Base-by-base conservation (phyloP, 306 rosid species). In the Acmispon strigosus region DNA sequence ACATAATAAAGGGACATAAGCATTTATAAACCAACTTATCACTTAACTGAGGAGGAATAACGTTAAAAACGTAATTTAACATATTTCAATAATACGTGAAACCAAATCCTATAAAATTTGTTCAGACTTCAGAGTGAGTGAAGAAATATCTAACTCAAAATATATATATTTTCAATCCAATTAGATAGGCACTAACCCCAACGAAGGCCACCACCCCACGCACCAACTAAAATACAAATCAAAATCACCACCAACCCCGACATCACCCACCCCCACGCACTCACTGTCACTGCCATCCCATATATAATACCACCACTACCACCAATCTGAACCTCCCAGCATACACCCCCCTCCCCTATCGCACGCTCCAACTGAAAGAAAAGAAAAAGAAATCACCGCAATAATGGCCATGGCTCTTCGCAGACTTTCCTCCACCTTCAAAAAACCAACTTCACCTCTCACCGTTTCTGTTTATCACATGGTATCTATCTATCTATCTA, bases 321-420 rank as follows among this genome's bases (percentile, higher is more conserved):
- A 42, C 43, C 43, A 9, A 39, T 39, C 11, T 42, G 2, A 44
- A 6, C n/a, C 24, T 27, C 39, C 7, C 8, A 29, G 13, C 44
- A 6, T 1, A 32, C 67, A 1, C 5, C 3, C 56, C 56, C 0
- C 56, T 11, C 56, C 56, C 0, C 56, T 11, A 51, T 51, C 6
- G 10, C 68, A 10, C 42, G 19, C 13, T 11, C 7, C 9, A 10
- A 14, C 32, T 27, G 7, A 54, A 39, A 45, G 17, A 24, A 6
- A 9, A 20, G 10, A 62, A 32, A 37, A 62, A 32, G 24, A 24
- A 14, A 17, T 18, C 62, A 34, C 41, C 62, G 10, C 76, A 69
- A 84, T 84, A 69, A 84, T 84, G 88, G 85, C 95, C 29, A 72
- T 85, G 88, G 96, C 92, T 75, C 88, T 90, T 68, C 96, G 92